A percentile compares a stretch with the other conserved stretches of the same genome.
These are phyloP conservation scores for Beauveria varroae DNA, from an alignment of 2,329 filamentous ascomycete species.

Conservation along the genomic window DNA sequence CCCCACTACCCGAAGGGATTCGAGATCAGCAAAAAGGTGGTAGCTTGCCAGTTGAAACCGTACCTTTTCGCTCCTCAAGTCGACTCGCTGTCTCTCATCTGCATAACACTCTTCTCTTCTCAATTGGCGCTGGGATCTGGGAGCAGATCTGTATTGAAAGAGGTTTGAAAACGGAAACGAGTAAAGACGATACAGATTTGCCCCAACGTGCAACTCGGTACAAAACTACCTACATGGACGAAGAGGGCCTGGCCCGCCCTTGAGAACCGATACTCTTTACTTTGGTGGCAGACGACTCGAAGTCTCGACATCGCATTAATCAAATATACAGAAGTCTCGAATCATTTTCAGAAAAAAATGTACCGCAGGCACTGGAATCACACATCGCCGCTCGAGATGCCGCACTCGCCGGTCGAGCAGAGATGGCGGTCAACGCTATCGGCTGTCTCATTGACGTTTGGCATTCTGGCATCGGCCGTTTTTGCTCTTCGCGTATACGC, in stretches of 20 bases:
- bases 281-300: not conserved
- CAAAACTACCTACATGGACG: not conserved
- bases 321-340: not conserved
- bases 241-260: not conserved
- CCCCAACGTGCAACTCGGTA: not conserved
- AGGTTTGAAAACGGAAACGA: not conserved
- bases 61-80: no score
- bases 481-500: slow-evolving; percentile 6
- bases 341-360: not conserved
- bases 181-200: not conserved
- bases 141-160: no score
- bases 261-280: not conserved
- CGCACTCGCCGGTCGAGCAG: not conserved
- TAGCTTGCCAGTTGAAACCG: no score
- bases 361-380: not conserved
- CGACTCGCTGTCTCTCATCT: no score
- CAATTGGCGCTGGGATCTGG: no score
- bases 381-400: slow-evolving; percentile 2
- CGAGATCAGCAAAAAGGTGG: no score
- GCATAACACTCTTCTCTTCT: no score
- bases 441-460: slow-evolving; percentile 8
- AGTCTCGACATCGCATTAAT: not conserved
- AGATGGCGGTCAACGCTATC: not conserved
- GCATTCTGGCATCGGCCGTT: not conserved
- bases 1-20: no score